These are phyloP conservation scores for Chaetomidium leptoderma DNA, from an alignment of 495 filamentous ascomycete species.

Conservation along the genomic window DNA sequence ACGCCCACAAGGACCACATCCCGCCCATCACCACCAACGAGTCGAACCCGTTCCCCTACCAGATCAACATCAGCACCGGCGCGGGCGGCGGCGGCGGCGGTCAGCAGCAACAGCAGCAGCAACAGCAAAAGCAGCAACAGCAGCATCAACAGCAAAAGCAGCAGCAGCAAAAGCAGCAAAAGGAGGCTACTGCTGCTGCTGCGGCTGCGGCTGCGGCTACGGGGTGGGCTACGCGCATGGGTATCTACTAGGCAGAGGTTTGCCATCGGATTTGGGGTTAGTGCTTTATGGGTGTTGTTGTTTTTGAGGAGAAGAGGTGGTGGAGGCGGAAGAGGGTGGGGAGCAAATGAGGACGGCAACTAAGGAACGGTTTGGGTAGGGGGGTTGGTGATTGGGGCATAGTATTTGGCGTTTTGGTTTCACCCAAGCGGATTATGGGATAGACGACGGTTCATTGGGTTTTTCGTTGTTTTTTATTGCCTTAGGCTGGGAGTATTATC, in stretches of 20 bases:
- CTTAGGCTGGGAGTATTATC: too few species aligned
- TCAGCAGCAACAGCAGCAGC: background rate
- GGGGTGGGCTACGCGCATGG: conserved; percentile 75
- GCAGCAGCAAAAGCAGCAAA: background rate
- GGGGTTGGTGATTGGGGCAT: background rate
- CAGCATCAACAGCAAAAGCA: background rate
- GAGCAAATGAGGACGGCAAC: background rate
- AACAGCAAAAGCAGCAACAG: conserved; percentile 15
- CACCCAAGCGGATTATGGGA: background rate
- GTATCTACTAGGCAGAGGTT: conserved; percentile 56
- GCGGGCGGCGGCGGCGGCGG: background rate
- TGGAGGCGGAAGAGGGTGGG: background rate
- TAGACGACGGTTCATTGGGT: too few species aligned
- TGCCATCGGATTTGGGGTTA: too few species aligned
- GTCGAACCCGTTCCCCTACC: conserved; percentile 90
- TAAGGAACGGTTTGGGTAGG: background rate
- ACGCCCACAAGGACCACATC: conserved; percentile 90
- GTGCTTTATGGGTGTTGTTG: background rate
- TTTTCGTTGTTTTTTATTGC: too few species aligned
- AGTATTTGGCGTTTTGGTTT: conserved; percentile 8
- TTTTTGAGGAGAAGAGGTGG: too few species aligned
- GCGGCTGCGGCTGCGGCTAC: conserved; percentile 27
- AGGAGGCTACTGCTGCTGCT: background rate
- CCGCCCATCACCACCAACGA: conserved; percentile 94
- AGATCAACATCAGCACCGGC: conserved; percentile 68